Evolutionary conservation across 257 asterid genomes (phyloP).

Genomic region (Schizonepeta tenuifolia): DNA sequence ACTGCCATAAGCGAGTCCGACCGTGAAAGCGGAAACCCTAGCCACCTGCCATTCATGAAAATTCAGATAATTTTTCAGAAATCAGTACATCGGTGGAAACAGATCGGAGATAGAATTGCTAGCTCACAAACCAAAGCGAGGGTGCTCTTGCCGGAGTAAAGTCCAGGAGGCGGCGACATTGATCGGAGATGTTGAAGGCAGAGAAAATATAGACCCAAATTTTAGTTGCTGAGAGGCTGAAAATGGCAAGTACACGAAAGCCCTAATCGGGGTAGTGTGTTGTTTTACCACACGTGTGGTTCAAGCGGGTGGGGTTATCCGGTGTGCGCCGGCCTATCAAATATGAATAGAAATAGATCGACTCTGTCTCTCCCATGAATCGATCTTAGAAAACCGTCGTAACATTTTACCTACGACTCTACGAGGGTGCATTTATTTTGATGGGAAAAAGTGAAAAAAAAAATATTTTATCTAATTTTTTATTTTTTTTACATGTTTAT

Average conservation of each 20-base stretch:
- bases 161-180: constrained; percentile 66
- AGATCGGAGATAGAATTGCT: constrained; percentile 25
- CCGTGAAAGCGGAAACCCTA: constrained; percentile 58
- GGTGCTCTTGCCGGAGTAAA: constrained; percentile 61
- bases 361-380: too few relatives aligned
- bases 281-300: constrained; percentile 29
- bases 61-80: constrained; percentile 16
- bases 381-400: too few relatives aligned
- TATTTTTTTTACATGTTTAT: too few relatives aligned
- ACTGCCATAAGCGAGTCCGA: constrained; percentile 57
- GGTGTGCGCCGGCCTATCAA: too few relatives aligned
- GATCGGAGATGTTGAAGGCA: constrained; percentile 23
- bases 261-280: constrained; percentile 13
- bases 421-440: too few relatives aligned
- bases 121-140: constrained; percentile 58
- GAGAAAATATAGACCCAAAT: constrained; percentile 2
- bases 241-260: neutral
- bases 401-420: too few relatives aligned
- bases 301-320: too few relatives aligned
- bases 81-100: neutral
- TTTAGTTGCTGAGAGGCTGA: constrained; percentile 8
- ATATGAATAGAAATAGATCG: too few relatives aligned
- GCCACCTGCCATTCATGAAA: constrained; percentile 51
- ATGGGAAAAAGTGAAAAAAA: too few relatives aligned
- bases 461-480: too few relatives aligned